Base-by-base conservation (phyloP, 2,329 filamentous ascomycete genomes). In the Xylaria sp. region DNA sequence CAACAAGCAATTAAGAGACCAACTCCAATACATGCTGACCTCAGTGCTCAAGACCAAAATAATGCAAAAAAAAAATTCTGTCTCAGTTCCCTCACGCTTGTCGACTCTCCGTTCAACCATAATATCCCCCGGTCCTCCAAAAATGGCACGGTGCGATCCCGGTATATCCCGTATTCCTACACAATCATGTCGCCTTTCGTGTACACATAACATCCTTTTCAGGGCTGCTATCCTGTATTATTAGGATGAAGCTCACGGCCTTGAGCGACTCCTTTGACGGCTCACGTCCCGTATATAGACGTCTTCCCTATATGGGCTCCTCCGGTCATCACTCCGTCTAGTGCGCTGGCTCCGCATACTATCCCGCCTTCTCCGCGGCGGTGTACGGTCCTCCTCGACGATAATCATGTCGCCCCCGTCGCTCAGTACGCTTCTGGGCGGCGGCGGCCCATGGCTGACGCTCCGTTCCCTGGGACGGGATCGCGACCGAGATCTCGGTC, bases 331-430 rank as follows among this genome's bases (percentile, higher is more conserved):
- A 54, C 70, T 72, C 63, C 73, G 71, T 48, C 72, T 67, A 36
- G 74, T 71, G 20, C 71, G 68, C 54, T 71, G 70, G 46, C 73
- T 73, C 48, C 71, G 59, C 57, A 72, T 71, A 57, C 78, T 79
- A 58, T 75, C 75, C 36, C 75, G 66, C 66, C 75, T 72, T 28
- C 74, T 67, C 66, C 75, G 71, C 43, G 75, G 72, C 33, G 79
- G 76, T 59, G 79, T 76, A 31, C 73, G 74, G 61, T 82, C 80
- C 72, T 81, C 80, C 43, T 80, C 72, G 10, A 82, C 79, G 1
- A 82, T 71, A 18, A 81, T 78, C 78, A 81, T 77, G 76, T 85
- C 83, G 54, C 78, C 76, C 12, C 79, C 78, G 39, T 76, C 71
- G 66, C 74, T 63, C 20, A 61, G 15, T 71, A 61, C 76, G 69